Evolutionary conservation across 2,329 filamentous ascomycete genomes (phyloP).

Genomic region (Botrytis elliptica): DNA sequence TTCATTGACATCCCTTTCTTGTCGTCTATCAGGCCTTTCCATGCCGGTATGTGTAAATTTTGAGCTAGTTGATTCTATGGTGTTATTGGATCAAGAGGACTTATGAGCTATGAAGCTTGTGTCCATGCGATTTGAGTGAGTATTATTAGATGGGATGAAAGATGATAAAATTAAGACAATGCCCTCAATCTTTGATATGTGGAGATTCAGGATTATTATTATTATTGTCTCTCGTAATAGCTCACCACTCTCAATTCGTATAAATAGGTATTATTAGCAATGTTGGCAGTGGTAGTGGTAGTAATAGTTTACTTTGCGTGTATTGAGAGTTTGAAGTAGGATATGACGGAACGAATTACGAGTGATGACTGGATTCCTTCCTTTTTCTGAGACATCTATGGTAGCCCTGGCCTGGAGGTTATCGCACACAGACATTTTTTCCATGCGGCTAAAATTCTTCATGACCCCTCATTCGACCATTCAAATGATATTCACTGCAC

Average conservation of each 20-base stretch:
- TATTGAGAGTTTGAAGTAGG: slow-evolving; percentile 1
- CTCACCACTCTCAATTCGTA: background rate
- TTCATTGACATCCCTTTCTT: slow-evolving; percentile 30
- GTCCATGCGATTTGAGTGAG: background rate
- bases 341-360: slow-evolving; percentile 10
- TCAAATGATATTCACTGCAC: background rate
- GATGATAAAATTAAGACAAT: background rate
- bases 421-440: slow-evolving; percentile 19
- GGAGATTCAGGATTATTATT: background rate
- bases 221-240: background rate
- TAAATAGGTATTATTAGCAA: background rate
- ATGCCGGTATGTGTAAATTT: slow-evolving; percentile 21
- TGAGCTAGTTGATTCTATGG: background rate
- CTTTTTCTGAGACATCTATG: background rate
- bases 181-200: background rate
- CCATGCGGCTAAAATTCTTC: slow-evolving; percentile 9
- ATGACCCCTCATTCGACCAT: slow-evolving; percentile 1
- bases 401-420: too few relatives aligned
- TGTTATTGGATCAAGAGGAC: slow-evolving; percentile 1
- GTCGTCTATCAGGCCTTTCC: slow-evolving; percentile 26
- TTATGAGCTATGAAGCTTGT: background rate
- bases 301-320: background rate
- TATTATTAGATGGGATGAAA: background rate
- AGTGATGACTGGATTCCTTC: slow-evolving; percentile 7
- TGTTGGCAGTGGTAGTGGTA: background rate